phyloP scores from a whole-genome alignment of 169 alveolate genomes.

The Eimeria necatrix region DNA sequence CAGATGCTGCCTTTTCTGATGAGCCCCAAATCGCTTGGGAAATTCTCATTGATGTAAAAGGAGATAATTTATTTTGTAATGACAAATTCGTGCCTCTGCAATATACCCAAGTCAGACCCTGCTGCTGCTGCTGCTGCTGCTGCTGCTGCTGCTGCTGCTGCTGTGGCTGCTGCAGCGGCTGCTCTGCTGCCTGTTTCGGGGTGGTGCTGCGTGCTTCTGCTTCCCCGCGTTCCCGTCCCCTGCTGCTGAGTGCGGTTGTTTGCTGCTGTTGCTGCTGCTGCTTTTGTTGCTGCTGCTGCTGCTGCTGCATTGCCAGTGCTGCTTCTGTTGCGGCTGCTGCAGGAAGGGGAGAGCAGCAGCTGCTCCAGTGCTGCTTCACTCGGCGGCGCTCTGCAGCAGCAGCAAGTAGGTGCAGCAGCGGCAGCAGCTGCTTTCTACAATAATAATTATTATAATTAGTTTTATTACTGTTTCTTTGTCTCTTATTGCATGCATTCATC shows the following conservation, averaged over 20 bases:
- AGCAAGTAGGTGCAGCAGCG: slow-evolving; percentile 13
- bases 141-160: slow-evolving; percentile 85
- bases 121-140: slow-evolving; percentile 93
- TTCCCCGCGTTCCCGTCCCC: slow-evolving; percentile 93
- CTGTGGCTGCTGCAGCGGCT: too few species aligned
- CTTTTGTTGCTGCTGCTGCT: neutral
- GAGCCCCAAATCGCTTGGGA: neutral
- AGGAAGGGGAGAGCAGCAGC: neutral
- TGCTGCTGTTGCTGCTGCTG: neutral
- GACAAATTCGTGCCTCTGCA: slow-evolving; percentile 92
- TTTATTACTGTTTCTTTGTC: neutral
- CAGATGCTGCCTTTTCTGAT: slow-evolving; percentile 5
- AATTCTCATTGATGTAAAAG: neutral
- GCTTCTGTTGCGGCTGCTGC: neutral
- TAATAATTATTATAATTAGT: too few species aligned
- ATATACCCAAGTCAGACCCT: slow-evolving; percentile 97
- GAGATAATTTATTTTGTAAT: neutral
- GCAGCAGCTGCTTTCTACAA: neutral
- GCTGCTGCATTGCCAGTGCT: neutral
- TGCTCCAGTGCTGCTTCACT: neutral
- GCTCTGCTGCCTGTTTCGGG: too few species aligned
- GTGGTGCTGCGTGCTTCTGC: too few species aligned
- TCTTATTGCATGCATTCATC: neutral
- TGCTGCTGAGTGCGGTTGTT: slow-evolving; percentile 97
- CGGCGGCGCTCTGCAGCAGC: neutral